Conservation (phyloP, 495 filamentous ascomycete species). For the Aspergillus nidulans region DNA sequence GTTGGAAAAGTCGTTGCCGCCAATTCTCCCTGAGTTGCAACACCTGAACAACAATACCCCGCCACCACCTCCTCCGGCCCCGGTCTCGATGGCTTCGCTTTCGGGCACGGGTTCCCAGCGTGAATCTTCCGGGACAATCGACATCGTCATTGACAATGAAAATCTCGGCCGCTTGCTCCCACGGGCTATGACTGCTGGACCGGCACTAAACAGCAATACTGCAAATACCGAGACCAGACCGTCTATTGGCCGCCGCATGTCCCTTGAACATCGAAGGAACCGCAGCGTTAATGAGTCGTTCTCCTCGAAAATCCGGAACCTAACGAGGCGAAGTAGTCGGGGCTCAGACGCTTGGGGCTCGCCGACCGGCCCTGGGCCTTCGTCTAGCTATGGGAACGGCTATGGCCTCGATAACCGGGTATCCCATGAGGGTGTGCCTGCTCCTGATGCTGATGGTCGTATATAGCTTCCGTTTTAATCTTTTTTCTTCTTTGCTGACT, state of each 20-base stretch:
- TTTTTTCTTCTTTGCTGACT: neutral
- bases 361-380: neutral
- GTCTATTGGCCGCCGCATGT: slow-evolving; percentile 31
- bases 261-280: slow-evolving; percentile 59
- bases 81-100: slow-evolving; percentile 5
- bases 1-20: slow-evolving; percentile 51
- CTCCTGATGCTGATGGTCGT: slow-evolving; percentile 23
- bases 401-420: slow-evolving; percentile 17
- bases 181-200: slow-evolving; percentile 40
- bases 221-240: slow-evolving; percentile 17
- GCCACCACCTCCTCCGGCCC: slow-evolving; percentile 47
- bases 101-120: slow-evolving; percentile 32
- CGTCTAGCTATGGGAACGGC: neutral
- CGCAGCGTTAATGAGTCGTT: slow-evolving; percentile 65
- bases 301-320: slow-evolving; percentile 57
- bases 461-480: slow-evolving; percentile 5
- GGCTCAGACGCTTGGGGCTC: slow-evolving; percentile 35
- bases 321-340: slow-evolving; percentile 68
- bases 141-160: slow-evolving; percentile 66
- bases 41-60: slow-evolving; percentile 71
- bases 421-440: slow-evolving; percentile 33
- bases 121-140: slow-evolving; percentile 56
- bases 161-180: slow-evolving; percentile 32
- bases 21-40: slow-evolving; percentile 77
- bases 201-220: slow-evolving; percentile 17